Conservation (phyloP, 129 eudicot genomes). For the Tagetes erecta region DNA sequence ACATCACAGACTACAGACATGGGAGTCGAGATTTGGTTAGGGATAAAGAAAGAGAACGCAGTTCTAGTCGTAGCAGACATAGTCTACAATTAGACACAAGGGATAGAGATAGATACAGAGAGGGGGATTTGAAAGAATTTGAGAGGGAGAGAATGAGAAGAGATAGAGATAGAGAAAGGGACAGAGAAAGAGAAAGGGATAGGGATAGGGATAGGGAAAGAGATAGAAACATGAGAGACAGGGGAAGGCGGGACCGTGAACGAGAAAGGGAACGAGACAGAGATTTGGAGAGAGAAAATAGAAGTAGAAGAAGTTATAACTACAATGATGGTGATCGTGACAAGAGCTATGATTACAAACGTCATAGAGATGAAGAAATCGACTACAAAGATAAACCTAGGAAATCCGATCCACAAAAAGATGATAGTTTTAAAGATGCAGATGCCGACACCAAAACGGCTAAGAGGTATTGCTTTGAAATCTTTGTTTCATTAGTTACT, state of each 20-base stretch:
- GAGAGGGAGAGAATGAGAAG: slow-evolving; percentile 53
- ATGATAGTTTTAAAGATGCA: slow-evolving; percentile 28
- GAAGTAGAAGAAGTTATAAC: slow-evolving; percentile 44
- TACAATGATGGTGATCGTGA: slow-evolving; percentile 43
- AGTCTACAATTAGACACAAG: slow-evolving; percentile 37
- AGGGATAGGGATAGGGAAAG: slow-evolving; percentile 38
- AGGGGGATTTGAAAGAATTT: slow-evolving; percentile 36
- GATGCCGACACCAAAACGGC: slow-evolving; percentile 38
- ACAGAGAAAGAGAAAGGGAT: slow-evolving; percentile 39
- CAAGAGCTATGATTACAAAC: slow-evolving; percentile 47
- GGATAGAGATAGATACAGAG: slow-evolving; percentile 38
- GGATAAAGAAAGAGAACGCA: slow-evolving; percentile 68
- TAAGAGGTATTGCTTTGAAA: slow-evolving; percentile 47
- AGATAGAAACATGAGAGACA: slow-evolving; percentile 30
- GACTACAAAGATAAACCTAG: slow-evolving; percentile 44
- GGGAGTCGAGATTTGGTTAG: slow-evolving; percentile 52
- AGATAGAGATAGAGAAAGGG: slow-evolving; percentile 39
- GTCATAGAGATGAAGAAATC: slow-evolving; percentile 48
- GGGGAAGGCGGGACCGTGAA: slow-evolving; percentile 38
- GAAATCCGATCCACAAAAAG: slow-evolving; percentile 42
- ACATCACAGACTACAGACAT: slow-evolving; percentile 39
- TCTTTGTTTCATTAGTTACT: neutral
- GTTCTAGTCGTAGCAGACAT: slow-evolving; percentile 58
- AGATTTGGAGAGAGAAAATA: slow-evolving; percentile 35
- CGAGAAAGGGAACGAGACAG: slow-evolving; percentile 37